These are phyloP conservation scores for Liquidambar formosana DNA, from an alignment of 164 flowering plant genomes.

Conservation along the genomic window DNA sequence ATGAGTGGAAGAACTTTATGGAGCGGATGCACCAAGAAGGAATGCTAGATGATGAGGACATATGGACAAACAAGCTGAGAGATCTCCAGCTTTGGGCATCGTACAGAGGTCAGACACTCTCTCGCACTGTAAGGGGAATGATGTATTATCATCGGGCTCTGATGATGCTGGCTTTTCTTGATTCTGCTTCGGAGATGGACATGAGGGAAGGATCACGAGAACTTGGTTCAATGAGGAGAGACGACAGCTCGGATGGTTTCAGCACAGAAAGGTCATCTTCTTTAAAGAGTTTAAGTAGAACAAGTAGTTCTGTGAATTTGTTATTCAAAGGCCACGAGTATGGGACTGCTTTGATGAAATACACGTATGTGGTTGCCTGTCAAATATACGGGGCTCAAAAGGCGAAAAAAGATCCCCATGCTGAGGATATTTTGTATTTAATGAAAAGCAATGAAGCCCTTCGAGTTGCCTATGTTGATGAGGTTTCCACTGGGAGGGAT, in stretches of 20 bases:
- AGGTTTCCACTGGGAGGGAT: too few relatives aligned
- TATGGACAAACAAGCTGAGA: slow-evolving; percentile 54
- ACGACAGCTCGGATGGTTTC: slow-evolving; percentile 24
- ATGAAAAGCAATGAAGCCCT: too few relatives aligned
- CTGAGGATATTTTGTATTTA: too few relatives aligned
- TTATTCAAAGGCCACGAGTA: too few relatives aligned
- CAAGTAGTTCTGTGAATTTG: too few relatives aligned
- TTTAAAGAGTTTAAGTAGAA: too few relatives aligned
- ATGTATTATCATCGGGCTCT: slow-evolving; percentile 72
- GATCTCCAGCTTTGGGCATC: slow-evolving; percentile 77
- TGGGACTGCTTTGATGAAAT: too few relatives aligned
- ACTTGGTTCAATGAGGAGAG: slow-evolving; percentile 37
- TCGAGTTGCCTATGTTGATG: too few relatives aligned
- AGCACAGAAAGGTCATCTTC: slow-evolving; percentile 29
- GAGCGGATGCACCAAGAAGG: slow-evolving; percentile 69
- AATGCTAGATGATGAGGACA: slow-evolving; percentile 40
- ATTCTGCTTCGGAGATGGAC: slow-evolving; percentile 68
- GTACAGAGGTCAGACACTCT: slow-evolving; percentile 65
- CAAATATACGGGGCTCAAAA: too few relatives aligned
- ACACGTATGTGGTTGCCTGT: too few relatives aligned
- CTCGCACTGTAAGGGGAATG: slow-evolving; percentile 75
- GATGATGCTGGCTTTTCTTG: slow-evolving; percentile 65
- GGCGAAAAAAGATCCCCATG: too few relatives aligned
- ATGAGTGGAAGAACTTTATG: slow-evolving; percentile 67
- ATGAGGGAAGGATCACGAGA: too few relatives aligned